Evolutionary conservation across 345 rosid genomes (phyloP), one percentile per base, ranked within the genome.

Genomic region (Citrus medica): DNA sequence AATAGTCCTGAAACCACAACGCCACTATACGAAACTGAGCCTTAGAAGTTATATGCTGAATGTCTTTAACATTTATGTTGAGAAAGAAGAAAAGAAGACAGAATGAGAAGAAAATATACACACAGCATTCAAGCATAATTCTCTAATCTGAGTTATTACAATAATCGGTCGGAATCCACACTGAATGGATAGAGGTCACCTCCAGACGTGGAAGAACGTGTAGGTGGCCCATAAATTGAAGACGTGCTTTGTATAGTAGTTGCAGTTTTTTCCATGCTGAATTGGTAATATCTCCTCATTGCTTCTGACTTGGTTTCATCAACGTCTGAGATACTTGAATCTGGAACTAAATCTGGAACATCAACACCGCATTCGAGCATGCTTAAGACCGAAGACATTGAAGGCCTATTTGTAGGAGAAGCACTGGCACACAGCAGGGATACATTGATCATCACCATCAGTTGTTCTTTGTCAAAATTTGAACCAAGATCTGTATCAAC

Each of bases 351-450:
- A 2, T 81, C 88, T 38, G 71, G 51, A 69, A 86, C 80, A 37
- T 64, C 67, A 1, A 82, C 63, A 30, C 65, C 78, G 35, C 91
- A 89, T 86, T 90, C 91, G 6, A 89, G 89, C 85, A 87, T 86
- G 78, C 89, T 87, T 56, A 90, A 89, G 1, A 90, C 92, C 27
- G 87, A 76, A 32, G 94, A 86, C 91, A 90, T 87, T 0, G 89
- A 27, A 19, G 94, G 94, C 77, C 94, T 85, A 7, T 70, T 81
- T 0, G 82, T 38, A 1, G 90, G 83, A 73, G 79, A 79, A 27
- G 9, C 81, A 83, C 81, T 78, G 6, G 92, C 75, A 71, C 94
- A 87, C n/a, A 83, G 69, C 3, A 90, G 80, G 9, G 89, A 89
- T 21, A 87, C 85, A 67, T 84, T 69, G 76, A 89, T 86, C 86